Evolutionary conservation across 768 basidiomycete species (phyloP).

Genomic region (Lactarius akahatsu): DNA sequence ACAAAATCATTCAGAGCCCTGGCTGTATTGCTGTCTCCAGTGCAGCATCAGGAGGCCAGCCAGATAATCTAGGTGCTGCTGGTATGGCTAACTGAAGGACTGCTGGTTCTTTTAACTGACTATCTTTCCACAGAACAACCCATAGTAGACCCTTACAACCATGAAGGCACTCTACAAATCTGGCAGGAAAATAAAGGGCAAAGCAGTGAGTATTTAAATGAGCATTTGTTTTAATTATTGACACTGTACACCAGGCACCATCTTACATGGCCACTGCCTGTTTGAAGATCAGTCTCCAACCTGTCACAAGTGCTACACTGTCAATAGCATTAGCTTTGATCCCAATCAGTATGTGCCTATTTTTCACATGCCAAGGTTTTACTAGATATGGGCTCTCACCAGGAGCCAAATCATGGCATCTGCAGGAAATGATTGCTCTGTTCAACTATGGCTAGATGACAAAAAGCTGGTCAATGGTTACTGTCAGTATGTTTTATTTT

Average conservation of each 20-base stretch:
- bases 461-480: conserved; percentile 10
- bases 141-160: conserved; percentile 16
- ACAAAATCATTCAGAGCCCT: conserved; percentile 16
- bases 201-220: conserved; percentile 9
- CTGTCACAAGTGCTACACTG: conserved; percentile 25
- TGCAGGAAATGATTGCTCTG: conserved; percentile 22
- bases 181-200: conserved; percentile 11
- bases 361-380: neutral
- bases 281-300: neutral
- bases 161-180: conserved; percentile 25
- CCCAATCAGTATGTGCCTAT: conserved; percentile 20
- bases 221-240: neutral
- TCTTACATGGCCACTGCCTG: conserved; percentile 25
- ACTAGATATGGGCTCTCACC: too few relatives aligned
- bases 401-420: conserved; percentile 24
- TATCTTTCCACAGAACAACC: conserved; percentile 1
- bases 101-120: neutral
- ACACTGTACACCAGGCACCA: conserved; percentile 10
- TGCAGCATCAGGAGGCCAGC: conserved; percentile 23
- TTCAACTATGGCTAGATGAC: conserved; percentile 24
- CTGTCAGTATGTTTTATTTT: conserved; percentile 1
- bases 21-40: conserved; percentile 24
- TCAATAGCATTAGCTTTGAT: conserved; percentile 28
- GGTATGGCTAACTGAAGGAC: neutral
- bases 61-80: neutral